Conservation (phyloP, 75 land plant genomes). For the Cunninghamia lanceolata region DNA sequence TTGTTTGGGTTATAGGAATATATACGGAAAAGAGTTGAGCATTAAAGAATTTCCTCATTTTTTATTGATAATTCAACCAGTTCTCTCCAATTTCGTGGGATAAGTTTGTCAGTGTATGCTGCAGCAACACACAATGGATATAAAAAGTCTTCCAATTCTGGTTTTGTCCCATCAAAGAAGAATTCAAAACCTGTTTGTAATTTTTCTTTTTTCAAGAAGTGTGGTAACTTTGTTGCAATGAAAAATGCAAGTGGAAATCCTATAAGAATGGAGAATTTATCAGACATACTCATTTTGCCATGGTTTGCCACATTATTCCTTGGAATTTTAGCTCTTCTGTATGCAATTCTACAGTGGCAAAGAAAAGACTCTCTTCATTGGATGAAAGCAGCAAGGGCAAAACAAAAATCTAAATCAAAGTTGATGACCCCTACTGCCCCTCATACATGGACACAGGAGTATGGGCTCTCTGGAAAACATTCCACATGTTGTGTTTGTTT, state of each 20-base stretch:
- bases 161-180: neutral
- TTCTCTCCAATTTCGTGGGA: constrained; percentile 11
- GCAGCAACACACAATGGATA: neutral
- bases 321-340: constrained; percentile 52
- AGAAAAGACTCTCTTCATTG: constrained; percentile 57
- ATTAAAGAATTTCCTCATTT: neutral
- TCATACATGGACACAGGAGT: constrained; percentile 71
- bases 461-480: constrained; percentile 51
- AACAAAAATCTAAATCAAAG: constrained; percentile 46
- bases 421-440: constrained; percentile 39
- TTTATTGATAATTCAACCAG: constrained; percentile 4
- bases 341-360: constrained; percentile 62
- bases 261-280: constrained; percentile 3
- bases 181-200: neutral
- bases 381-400: constrained; percentile 75
- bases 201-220: neutral
- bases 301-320: constrained; percentile 41
- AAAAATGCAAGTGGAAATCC: constrained; percentile 2
- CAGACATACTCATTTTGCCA: constrained; percentile 33
- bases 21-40: neutral
- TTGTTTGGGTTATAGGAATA: neutral
- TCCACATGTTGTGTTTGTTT: constrained; percentile 82
- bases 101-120: neutral
- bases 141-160: neutral
- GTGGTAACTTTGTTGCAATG: neutral